Evolutionary conservation across 306 rosid species (phyloP).

Genomic region (Acacia melanoxylon): DNA sequence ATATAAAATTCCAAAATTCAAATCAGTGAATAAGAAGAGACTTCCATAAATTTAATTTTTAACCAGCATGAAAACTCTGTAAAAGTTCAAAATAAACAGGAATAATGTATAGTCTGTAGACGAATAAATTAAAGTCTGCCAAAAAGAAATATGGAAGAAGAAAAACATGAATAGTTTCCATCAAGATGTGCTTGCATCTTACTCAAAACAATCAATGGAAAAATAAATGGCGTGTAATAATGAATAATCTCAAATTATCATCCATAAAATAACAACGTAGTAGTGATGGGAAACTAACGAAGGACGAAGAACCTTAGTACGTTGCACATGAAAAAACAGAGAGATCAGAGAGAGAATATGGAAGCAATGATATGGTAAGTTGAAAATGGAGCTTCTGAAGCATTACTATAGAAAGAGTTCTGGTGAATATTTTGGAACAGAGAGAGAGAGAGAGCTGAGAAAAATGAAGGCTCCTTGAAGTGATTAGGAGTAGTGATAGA

Average conservation of each 20-base stretch:
- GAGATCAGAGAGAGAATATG: neutral
- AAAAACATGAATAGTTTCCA: neutral
- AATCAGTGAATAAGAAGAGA: neutral
- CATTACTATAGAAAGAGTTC: neutral
- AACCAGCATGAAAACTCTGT: neutral
- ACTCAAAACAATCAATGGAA: too few species aligned
- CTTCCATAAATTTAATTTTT: neutral
- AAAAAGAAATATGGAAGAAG: neutral
- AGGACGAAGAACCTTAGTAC: slow-evolving; percentile 2
- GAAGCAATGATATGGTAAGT: neutral
- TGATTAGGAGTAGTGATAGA: neutral
- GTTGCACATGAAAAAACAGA: slow-evolving; percentile 21
- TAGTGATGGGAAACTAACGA: neutral
- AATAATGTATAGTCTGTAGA: neutral
- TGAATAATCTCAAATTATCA: neutral
- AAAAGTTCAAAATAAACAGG: neutral
- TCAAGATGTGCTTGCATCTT: neutral
- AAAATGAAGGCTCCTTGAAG: neutral
- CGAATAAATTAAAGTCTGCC: neutral
- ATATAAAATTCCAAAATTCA: too few species aligned
- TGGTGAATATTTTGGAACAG: slow-evolving; percentile 1
- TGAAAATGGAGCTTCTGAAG: neutral
- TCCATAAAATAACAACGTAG: neutral
- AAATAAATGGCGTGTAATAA: neutral
- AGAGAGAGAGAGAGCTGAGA: neutral